Conservation (phyloP, 1,139 yeast genomes). For the Lodderomyces margitis region DNA sequence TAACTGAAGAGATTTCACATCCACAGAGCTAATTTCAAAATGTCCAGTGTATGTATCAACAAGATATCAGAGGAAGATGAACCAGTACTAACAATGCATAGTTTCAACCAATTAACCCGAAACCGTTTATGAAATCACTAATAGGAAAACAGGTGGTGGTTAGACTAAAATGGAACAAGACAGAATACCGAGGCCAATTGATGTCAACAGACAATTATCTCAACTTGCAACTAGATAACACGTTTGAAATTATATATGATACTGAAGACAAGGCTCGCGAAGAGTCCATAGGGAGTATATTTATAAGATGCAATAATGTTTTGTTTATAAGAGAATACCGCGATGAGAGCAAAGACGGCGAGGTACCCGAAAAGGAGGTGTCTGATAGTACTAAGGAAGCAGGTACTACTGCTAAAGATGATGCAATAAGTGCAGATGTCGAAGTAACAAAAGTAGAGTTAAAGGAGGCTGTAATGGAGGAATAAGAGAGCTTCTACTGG, state of each 20-base stretch:
- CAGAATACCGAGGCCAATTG: constrained; percentile 85
- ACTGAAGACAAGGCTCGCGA: constrained; percentile 36
- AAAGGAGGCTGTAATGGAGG: constrained; percentile 5
- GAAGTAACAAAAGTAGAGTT: constrained; percentile 1
- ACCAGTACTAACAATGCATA: constrained; percentile 14
- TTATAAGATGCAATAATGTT: constrained; percentile 82
- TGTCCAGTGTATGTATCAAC: constrained; percentile 11
- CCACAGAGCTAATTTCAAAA: not conserved
- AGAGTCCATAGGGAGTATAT: constrained; percentile 74
- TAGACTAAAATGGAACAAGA: constrained; percentile 87
- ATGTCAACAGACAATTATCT: constrained; percentile 88
- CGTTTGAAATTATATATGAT: constrained; percentile 60
- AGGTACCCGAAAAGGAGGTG: constrained; percentile 2
- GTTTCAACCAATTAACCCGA: constrained; percentile 84
- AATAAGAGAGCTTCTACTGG: not conserved
- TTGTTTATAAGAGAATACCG: constrained; percentile 54
- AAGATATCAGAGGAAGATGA: not conserved
- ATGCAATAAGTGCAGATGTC: not conserved
- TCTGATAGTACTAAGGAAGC: constrained; percentile 1
- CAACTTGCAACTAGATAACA: constrained; percentile 76
- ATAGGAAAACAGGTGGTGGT: constrained; percentile 72
- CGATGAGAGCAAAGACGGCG: constrained; percentile 3
- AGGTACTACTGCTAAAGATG: not conserved
- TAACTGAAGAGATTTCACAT: too few species aligned
- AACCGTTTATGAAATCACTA: constrained; percentile 80